Base-by-base conservation (phyloP, 345 rosid genomes). In the Populus euphratica region DNA sequence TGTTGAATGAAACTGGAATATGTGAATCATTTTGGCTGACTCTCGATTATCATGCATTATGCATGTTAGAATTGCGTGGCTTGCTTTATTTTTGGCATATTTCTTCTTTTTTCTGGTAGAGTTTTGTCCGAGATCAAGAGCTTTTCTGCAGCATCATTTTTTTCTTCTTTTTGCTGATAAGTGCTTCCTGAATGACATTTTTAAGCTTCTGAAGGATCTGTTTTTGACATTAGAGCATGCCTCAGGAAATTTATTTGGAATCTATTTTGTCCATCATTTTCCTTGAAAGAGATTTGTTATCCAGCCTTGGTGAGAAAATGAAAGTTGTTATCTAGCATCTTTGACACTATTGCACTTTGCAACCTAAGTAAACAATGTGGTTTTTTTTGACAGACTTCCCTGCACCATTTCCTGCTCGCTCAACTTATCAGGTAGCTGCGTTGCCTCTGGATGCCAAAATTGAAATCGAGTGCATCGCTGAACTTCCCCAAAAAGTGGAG, bases 401-500 rank as follows among this genome's bases (percentile, higher is more conserved):
- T 8, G 87, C 89, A 56, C 92, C 94, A 75, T 83, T 90, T 43
- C 99, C 99, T 6, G 93, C 99, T 43, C 89, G 97, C 43, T 86
- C 98, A 8, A 96, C 99, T 23, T 92, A 88, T 79, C 98, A 94
- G 85, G 99, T 90, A 2, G 98, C 99, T 20, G 99, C 96, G 77
- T 81, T 94, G 88, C 99, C 98, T 11, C 54, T 91, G 79, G 86
- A 92, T 74, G 96, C 98, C 41, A 92, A 76, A 90, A 88, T 94
- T 52, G 99, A 94, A 89, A 90, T 96, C 11, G 98, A 96, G 79
- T 92, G 99, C 88, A 91, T 94, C 78, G 98, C 98, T 27, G 78
- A 91, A 61, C 92, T 91, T 41, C 75, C 81, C 65, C 68, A 77
- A 61, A 72, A 66, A 35, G 23, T 52, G 2, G 80, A 76, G 31